Evolutionary conservation across 225 moss, liverwort and hornwort species (phyloP), one percentile per base, ranked within the genome.

Genomic region (Straminergon stramineum): DNA sequence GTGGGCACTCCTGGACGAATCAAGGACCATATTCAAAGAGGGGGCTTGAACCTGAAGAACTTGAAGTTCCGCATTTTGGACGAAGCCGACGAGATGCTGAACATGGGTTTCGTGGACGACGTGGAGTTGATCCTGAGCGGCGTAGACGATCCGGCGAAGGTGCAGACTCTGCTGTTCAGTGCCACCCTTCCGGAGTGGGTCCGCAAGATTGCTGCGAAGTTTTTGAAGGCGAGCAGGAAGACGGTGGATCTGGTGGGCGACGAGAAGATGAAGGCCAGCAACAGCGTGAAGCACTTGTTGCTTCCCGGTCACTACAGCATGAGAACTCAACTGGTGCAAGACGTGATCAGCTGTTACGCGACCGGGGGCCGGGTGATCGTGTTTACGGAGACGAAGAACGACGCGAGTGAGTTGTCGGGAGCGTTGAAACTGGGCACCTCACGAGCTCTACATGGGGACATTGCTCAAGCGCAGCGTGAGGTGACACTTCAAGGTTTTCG

Each of bases 81-180:
- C 84, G 99, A 99, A 83, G 99, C 97, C 11, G 99, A 99, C 84
- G 99, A 97, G 91, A 99, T 97, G 97, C 87, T 97, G 83, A 99
- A 99, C 91, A 99, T 97, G 99, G 97, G 99, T 2, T 99, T 97
- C 63, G 99, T 99, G 69, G 97, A 97, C 56, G 99, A 97, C 39
- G 97, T 99, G 75, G 97, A 99, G 93, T 90, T 89, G 55, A 99
- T 99, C 88, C 94, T 92, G 75, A 94, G 96, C 84, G 97, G 96
- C 10, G 99, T 97, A 81, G 95, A 97, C 69, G 97, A 99, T 82
- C 89, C 93, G 1, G 48, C 92, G 23, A 93, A 84, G 65, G 99
- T 99, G 71, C 99, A 99, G 86, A 99, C 99, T 15, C 82, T 99
- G 61, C 90, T 99, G 61, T 99, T 99, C 89, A 99, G 97, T 87